Evolutionary conservation across 805 yeast genomes (phyloP).

Genomic region (Candida corydali): DNA sequence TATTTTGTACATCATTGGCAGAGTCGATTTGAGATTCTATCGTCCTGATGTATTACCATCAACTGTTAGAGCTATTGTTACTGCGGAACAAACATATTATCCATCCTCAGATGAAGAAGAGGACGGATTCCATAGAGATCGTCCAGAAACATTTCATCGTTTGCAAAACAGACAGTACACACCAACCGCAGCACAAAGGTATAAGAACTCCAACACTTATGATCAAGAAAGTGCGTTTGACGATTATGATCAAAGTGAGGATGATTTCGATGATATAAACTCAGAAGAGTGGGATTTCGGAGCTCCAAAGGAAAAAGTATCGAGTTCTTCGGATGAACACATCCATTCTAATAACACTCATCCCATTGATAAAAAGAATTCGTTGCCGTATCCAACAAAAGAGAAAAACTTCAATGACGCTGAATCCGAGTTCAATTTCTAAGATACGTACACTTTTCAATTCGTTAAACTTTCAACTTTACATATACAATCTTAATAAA

Average conservation of each 20-base stretch:
- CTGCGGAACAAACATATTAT: slow-evolving; percentile 38
- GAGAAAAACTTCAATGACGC: slow-evolving; percentile 3
- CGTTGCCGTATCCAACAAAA: slow-evolving; percentile 1
- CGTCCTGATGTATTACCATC: slow-evolving; percentile 59
- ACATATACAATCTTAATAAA: not conserved
- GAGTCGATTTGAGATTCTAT: slow-evolving; percentile 76
- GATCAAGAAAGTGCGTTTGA: slow-evolving; percentile 1
- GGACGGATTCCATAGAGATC: slow-evolving; percentile 12
- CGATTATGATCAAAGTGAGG: not conserved
- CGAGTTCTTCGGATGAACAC: slow-evolving; percentile 4
- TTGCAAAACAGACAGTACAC: not conserved
- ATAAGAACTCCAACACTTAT: not conserved
- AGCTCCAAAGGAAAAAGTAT: slow-evolving; percentile 3
- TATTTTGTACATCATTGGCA: slow-evolving; percentile 52
- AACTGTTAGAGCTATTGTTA: slow-evolving; percentile 35
- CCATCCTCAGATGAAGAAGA: slow-evolving; percentile 24
- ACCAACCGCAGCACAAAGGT: not conserved
- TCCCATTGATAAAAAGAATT: not conserved
- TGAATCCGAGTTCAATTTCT: slow-evolving; percentile 7
- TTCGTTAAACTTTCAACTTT: slow-evolving; percentile 1
- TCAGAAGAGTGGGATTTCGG: slow-evolving; percentile 8
- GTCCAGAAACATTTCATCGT: slow-evolving; percentile 9
- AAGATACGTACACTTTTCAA: not conserved
- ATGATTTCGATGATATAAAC: slow-evolving; percentile 4
- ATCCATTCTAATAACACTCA: not conserved